Percentiles rank a stretch among this genome's conserved stretches.
These are phyloP conservation scores for Gracilaria domingensis DNA, from an alignment of 23 red algal genomes.

Conservation along the genomic window DNA sequence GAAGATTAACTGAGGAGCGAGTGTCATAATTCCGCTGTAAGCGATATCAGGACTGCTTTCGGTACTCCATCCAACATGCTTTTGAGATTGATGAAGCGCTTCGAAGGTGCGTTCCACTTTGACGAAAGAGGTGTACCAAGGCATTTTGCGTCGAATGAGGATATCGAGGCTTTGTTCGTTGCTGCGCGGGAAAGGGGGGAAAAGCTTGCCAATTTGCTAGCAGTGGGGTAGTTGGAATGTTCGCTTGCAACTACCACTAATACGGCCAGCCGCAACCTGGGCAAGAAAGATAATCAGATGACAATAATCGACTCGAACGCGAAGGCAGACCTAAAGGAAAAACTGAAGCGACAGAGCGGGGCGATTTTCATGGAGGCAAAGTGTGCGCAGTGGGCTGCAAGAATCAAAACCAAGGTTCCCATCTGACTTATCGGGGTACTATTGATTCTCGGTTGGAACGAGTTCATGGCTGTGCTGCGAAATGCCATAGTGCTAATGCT, in stretches of 20 bases:
- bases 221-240: slow-evolving; percentile 22
- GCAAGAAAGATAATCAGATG: background rate
- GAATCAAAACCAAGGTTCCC: slow-evolving; percentile 78
- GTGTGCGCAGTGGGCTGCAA: slow-evolving; percentile 86
- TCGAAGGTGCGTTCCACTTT: slow-evolving; percentile 93
- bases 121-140: slow-evolving; percentile 88
- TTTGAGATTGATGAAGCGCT: slow-evolving; percentile 74
- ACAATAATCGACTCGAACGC: slow-evolving; percentile 33
- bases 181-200: slow-evolving; percentile 73
- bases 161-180: slow-evolving; percentile 80
- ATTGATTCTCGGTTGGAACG: slow-evolving; percentile 92
- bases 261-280: background rate
- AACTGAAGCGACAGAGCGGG: slow-evolving; percentile 75
- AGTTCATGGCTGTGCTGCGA: slow-evolving; percentile 76
- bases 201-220: slow-evolving; percentile 42
- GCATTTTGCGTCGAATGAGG: slow-evolving; percentile 78
- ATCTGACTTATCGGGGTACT: slow-evolving; percentile 73
- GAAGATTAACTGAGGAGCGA: slow-evolving; percentile 52
- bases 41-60: slow-evolving; percentile 60
- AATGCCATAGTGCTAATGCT: slow-evolving; percentile 79
- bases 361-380: slow-evolving; percentile 87
- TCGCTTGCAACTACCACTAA: slow-evolving; percentile 13
- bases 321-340: slow-evolving; percentile 46
- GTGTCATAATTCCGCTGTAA: slow-evolving; percentile 39
- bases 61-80: slow-evolving; percentile 61